Conservation (phyloP, 306 rosid species). For the Benincasa hispida region DNA sequence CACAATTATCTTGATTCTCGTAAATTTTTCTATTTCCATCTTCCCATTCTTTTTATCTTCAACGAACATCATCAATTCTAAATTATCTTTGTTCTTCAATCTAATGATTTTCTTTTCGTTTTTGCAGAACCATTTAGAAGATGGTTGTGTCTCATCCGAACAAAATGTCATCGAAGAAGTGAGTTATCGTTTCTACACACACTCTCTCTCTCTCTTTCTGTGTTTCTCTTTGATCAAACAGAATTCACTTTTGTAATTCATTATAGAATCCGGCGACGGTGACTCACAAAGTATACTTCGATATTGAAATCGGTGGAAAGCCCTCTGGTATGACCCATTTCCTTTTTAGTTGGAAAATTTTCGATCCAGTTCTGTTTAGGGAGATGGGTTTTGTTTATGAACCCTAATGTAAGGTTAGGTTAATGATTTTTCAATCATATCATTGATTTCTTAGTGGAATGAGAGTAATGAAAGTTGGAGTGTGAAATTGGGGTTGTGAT, state of each 20-base stretch:
- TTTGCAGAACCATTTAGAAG: background rate
- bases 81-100: background rate
- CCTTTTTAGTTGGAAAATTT: background rate
- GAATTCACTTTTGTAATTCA: background rate
- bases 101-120: background rate
- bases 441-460: background rate
- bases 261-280: slow-evolving; percentile 26
- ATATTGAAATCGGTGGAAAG: slow-evolving; percentile 31
- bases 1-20: slow-evolving; percentile 26
- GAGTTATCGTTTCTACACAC: background rate
- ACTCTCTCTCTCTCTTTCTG: background rate
- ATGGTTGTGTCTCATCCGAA: slow-evolving; percentile 4
- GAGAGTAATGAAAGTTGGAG: background rate
- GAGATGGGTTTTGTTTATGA: background rate
- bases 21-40: background rate
- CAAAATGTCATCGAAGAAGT: background rate
- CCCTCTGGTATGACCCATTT: slow-evolving; percentile 22
- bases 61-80: no score
- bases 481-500: background rate
- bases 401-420: background rate
- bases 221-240: background rate
- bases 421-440: background rate
- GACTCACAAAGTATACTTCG: slow-evolving; percentile 39
- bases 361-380: background rate
- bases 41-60: background rate